Conservation (phyloP, 805 yeast species). For the Yamadazyma insecticola region DNA sequence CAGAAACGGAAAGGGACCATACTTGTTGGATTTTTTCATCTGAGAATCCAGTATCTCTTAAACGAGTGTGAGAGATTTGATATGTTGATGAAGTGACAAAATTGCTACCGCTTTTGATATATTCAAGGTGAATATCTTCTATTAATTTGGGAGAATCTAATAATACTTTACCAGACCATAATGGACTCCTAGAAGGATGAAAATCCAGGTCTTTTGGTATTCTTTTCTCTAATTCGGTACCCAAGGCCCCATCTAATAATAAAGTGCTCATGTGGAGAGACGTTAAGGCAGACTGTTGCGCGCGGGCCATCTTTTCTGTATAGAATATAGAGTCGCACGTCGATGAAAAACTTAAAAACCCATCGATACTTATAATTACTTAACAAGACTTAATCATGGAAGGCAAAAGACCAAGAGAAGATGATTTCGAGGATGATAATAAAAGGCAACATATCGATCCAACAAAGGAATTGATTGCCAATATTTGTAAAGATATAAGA, state of each 20-base stretch:
- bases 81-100: conserved; percentile 55
- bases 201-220: conserved; percentile 14
- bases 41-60: conserved; percentile 17
- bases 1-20: conserved; percentile 21
- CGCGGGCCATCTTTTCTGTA: no score
- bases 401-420: conserved; percentile 12
- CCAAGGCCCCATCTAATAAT: conserved; percentile 56
- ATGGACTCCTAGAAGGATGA: no score
- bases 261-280: not conserved
- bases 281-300: no score
- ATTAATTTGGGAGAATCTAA: conserved; percentile 41
- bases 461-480: conserved; percentile 33
- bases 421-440: conserved; percentile 20
- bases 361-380: not conserved
- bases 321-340: no score
- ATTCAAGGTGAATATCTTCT: conserved; percentile 45
- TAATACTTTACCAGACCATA: conserved; percentile 62
- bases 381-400: conserved; percentile 3
- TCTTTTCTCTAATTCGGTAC: conserved; percentile 53
- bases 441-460: conserved; percentile 41
- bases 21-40: conserved; percentile 13
- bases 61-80: conserved; percentile 48
- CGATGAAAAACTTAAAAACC: no score
- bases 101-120: conserved; percentile 51
- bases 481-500: conserved; percentile 42